Evolutionary conservation across 768 basidiomycete genomes (phyloP), one percentile per base, ranked within the genome.

Genomic region (Trichaptum fuscoviolaceum): DNA sequence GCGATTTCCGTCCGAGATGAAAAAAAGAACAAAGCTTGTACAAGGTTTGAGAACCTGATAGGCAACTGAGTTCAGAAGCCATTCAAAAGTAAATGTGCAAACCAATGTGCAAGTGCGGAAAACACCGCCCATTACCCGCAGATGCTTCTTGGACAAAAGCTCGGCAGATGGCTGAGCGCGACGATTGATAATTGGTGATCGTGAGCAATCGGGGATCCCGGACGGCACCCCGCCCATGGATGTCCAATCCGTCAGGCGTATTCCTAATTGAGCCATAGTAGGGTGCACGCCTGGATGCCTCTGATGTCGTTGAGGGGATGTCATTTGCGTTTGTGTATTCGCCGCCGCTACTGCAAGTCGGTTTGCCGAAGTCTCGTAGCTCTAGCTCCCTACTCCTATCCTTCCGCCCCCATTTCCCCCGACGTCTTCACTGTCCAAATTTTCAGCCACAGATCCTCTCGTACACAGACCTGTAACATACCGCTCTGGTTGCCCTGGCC

Each of bases 21-120:
- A 52, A 52, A 52, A 52, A 52, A 52, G 42, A 52, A 52, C 42
- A 52, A 52, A 52, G 42, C 42, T 52, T 52, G 42, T 52, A 52
- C 42, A 52, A 52, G 42, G 42, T 52, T 52, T 52, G 20, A 52
- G 42, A 52, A 52, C 42, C 42, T 52, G 42, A 52, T 52, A 52
- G 6, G 15, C 42, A 52, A 52, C 20, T 52, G 42, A 52, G 42
- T 52, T 52, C 42, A 52, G 20, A 20, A 52, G 20, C 42, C 42
- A 15, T 20, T 52, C 20, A 20, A 52, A 30, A 30, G 30, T 30
- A 30, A 52, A 12, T 52, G 42, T 52, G 20, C 12, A 52, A 52
- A 20, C 42, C 20, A 52, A 52, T 52, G 20, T 20, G 20, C 42
- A 20, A 52, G 20, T 52, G 15, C 42, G 42, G 42, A 52, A 52